Percentiles rank a stretch among this genome's conserved stretches.
Conservation (phyloP, 1,139 yeast genomes). For the Geotrichum reessii region DNA sequence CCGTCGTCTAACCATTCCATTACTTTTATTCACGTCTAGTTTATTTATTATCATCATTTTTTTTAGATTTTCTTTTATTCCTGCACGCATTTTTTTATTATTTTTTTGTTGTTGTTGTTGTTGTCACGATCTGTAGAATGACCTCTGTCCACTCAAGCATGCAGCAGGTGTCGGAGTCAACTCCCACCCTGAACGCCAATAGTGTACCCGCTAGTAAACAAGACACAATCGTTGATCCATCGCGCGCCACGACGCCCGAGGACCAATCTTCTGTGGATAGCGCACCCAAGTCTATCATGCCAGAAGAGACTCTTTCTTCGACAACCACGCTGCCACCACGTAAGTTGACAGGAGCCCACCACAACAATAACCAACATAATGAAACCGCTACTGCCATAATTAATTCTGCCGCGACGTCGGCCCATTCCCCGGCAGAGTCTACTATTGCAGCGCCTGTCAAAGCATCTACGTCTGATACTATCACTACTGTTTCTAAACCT, state of each 20-base stretch:
- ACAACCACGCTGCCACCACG: constrained; percentile 8
- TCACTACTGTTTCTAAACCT: background rate
- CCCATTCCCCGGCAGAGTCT: background rate
- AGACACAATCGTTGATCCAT: constrained; percentile 5
- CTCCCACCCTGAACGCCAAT: background rate
- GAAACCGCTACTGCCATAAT: background rate
- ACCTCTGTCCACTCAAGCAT: constrained; percentile 13
- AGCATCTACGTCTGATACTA: background rate
- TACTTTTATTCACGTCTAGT: background rate
- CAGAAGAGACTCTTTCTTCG: constrained; percentile 5
- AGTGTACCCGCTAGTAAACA: constrained; percentile 4
- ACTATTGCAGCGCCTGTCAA: background rate
- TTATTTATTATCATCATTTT: background rate
- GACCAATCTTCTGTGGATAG: background rate
- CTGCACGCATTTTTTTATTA: constrained; percentile 2
- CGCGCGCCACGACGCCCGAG: constrained; percentile 4
- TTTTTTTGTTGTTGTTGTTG: background rate
- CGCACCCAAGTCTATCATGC: background rate
- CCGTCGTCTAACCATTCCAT: background rate
- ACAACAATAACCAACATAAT: background rate
- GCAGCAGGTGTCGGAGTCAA: background rate
- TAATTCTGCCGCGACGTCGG: background rate
- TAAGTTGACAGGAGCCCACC: background rate
- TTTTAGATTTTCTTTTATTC: no score
- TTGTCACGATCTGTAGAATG: background rate